Conservation (phyloP, 768 basidiomycete species). For the Russula lepida region DNA sequence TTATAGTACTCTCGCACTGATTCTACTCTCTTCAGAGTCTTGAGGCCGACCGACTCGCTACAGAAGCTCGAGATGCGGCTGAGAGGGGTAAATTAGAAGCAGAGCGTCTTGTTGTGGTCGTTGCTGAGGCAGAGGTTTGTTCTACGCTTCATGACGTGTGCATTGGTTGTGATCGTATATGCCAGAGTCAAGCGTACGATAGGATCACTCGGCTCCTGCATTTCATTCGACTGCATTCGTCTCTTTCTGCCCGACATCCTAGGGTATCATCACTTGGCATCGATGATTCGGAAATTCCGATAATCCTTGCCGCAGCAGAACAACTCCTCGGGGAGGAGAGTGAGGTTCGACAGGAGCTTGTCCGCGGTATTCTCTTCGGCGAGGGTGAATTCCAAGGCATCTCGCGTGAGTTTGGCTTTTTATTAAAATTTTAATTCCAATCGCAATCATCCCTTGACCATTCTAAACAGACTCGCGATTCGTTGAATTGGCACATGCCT, state of each 20-base stretch:
- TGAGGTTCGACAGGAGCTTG: constrained; percentile 40
- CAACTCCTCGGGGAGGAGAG: constrained; percentile 48
- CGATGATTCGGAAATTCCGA: constrained; percentile 43
- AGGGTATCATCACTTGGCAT: constrained; percentile 37
- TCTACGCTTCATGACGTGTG: neutral
- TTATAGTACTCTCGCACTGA: neutral
- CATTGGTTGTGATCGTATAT: constrained; percentile 1
- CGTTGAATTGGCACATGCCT: constrained; percentile 45
- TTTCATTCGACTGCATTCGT: constrained; percentile 50
- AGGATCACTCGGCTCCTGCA: constrained; percentile 46
- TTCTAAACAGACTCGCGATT: constrained; percentile 47
- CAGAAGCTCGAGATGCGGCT: constrained; percentile 44
- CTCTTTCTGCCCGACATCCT: constrained; percentile 39
- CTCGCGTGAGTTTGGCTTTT: constrained; percentile 41
- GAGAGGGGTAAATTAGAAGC: constrained; percentile 52
- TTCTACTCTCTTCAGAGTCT: constrained; percentile 36
- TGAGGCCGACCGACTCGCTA: constrained; percentile 54
- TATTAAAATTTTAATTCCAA: neutral
- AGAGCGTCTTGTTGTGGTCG: constrained; percentile 44
- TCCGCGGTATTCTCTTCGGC: constrained; percentile 49
- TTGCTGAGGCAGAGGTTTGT: constrained; percentile 52
- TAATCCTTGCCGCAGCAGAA: constrained; percentile 45
- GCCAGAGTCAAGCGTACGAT: constrained; percentile 36
- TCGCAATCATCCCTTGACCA: neutral
- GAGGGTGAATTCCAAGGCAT: constrained; percentile 55